Base-by-base conservation (phyloP, 1,139 yeast genomes). In the Kurtzmaniella natalensis region DNA sequence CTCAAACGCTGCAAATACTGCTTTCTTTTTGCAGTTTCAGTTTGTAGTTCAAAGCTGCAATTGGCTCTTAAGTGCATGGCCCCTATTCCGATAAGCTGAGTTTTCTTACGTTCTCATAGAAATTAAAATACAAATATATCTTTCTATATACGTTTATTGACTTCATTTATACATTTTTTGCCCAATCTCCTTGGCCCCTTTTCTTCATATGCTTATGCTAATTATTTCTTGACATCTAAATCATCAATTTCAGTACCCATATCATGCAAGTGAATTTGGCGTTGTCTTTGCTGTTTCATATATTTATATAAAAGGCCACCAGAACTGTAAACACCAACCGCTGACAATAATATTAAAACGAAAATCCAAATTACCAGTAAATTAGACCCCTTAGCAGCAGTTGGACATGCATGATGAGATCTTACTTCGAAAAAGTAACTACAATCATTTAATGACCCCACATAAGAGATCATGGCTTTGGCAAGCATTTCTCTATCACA, bases 401-500 rank as follows among this genome's bases (percentile, higher is more conserved):
- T 81, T 0, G 95, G 88, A 57, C 96, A 88, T 0, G 95, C 96
- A 54, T 82, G 85, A 33, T 85, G 80, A 4, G 95, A 84, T 44
- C 88, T 64, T 18, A 86, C 87, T 53, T 88, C 96, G 55, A 88
- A 88, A 50, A 82, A 75, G 57, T 83, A 88, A 25, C 83, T 76
- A 57, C 96, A 88, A 40, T 86, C 84, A 55, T 85, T 75, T 25
- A 75, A 54, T 11, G 77, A 76, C 1, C 94, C 94, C 22, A 88
- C 70, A 50, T 72, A 87, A 7, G 86, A 72, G 1, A 87, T 65
- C 28, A 75, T 65, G 0, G 94, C 95, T 45, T 75, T 77, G 10
- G 76, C 61, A 50, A 73, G 57, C 53, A 84, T 73, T 37, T 83
- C 92, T 38, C 84, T 69, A 55, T 87, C 95, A 57, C 96, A 88